Base-by-base conservation (phyloP, 192 early-diverging fungal species). In the Oehlia diaphana region DNA sequence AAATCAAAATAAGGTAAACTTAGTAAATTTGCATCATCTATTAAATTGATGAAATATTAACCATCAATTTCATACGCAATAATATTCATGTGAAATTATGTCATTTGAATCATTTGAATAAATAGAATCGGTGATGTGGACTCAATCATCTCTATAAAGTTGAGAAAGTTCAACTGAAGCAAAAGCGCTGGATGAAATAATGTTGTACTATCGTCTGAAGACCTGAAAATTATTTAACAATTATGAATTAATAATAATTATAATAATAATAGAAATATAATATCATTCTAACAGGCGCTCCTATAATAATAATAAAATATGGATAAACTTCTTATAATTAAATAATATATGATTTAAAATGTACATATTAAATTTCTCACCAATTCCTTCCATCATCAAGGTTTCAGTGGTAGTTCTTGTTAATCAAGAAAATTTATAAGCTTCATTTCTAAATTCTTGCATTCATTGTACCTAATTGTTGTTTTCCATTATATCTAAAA, bases 21-120 rank as follows among this genome's bases (percentile, higher is more conserved):
- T 9, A 93, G 92, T 12, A 89, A 86, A 63, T 92, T 93, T 7
- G 92, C 92, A 67, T 93, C 92, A 76, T 93, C 92, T 88, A 92
- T 92, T 13, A 93, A 74, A 13, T 91, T 1, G 80, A 49, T 2
- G 88, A 90, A 16, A 67, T 87, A n/a, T n/a, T n/a, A 93, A 31
- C 92, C 92, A 70, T 93, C 92, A n/a, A 90, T 86, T 80, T 93
- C 92, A 72, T 89, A 93, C 0, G 87, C 92, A 84, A 91, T 91
- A 19, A 93, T 81, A 37, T 82, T 65, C 91, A n/a, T n/a, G n/a
- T n/a, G n/a, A n/a, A n/a, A n/a, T n/a, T n/a, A n/a, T n/a, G n/a
- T n/a, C n/a, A n/a, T n/a, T n/a, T n/a, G n/a, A n/a, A n/a, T n/a
- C n/a, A n/a, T n/a, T 81, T 33, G 80, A 63, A 42, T 87, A 66